Conservation (phyloP, 2,329 filamentous ascomycete genomes). For the Aspergillus novoparasiticus region DNA sequence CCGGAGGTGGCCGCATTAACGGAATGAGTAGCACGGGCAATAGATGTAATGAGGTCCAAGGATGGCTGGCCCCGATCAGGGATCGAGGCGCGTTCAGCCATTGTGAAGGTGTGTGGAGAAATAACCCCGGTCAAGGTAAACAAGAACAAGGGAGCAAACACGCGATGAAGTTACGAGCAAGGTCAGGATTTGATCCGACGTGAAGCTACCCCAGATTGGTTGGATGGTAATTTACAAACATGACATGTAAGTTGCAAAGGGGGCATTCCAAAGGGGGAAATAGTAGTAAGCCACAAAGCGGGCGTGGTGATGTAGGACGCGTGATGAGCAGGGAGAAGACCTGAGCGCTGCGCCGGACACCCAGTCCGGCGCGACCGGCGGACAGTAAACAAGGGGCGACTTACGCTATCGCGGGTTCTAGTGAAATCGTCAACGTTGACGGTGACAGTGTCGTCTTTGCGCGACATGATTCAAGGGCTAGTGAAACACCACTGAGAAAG, state of each 20-base stretch:
- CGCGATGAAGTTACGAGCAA: not conserved
- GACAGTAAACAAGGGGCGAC: slow-evolving; percentile 37
- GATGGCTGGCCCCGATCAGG: slow-evolving; percentile 8
- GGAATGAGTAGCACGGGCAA: slow-evolving; percentile 11
- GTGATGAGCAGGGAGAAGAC: slow-evolving; percentile 9
- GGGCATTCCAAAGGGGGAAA: not conserved
- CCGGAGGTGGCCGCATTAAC: slow-evolving; percentile 13
- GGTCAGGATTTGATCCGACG: not conserved
- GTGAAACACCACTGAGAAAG: slow-evolving; percentile 50
- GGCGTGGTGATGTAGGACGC: slow-evolving; percentile 18
- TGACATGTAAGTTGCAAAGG: not conserved
- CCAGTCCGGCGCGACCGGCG: slow-evolving; percentile 5
- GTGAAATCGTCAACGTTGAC: slow-evolving; percentile 73
- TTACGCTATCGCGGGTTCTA: slow-evolving; percentile 79
- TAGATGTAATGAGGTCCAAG: slow-evolving; percentile 14
- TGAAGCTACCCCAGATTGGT: not conserved
- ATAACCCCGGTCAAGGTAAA: not conserved
- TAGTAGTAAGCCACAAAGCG: not conserved
- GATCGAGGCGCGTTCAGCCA: slow-evolving; percentile 6
- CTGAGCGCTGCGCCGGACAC: slow-evolving; percentile 5
- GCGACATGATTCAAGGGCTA: slow-evolving; percentile 52
- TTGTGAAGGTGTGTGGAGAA: not conserved
- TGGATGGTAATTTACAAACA: not conserved
- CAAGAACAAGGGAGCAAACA: not conserved
- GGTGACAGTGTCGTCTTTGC: slow-evolving; percentile 42